These are phyloP conservation scores for Pseudogymnoascus sp. DNA, from an alignment of 2,329 filamentous ascomycete species.

Conservation along the genomic window DNA sequence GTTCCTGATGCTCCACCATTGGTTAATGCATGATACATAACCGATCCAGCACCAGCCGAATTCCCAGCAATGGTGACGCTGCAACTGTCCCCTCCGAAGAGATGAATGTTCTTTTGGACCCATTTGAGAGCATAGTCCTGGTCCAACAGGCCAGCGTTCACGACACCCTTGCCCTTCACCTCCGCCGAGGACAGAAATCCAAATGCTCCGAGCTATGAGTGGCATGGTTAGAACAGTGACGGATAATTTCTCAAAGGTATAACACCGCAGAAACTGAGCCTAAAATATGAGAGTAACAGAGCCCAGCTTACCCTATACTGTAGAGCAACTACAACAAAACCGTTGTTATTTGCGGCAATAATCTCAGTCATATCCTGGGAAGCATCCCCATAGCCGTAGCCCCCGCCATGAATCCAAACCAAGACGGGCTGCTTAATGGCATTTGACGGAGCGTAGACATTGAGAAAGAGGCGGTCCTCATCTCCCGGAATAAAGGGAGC, in stretches of 20 bases:
- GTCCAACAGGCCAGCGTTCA: constrained; percentile 47
- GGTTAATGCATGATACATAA: constrained; percentile 36
- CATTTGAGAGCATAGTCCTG: constrained; percentile 44
- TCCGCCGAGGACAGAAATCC: constrained; percentile 40
- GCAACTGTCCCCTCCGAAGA: constrained; percentile 43
- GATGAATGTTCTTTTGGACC: constrained; percentile 41
- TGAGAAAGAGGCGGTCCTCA: constrained; percentile 29
- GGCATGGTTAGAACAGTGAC: neutral
- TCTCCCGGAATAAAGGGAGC: constrained; percentile 12
- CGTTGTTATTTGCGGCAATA: constrained; percentile 38
- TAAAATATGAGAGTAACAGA: neutral
- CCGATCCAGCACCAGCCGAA: constrained; percentile 43
- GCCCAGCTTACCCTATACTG: constrained; percentile 34
- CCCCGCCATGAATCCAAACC: constrained; percentile 23
- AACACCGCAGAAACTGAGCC: neutral
- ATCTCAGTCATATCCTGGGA: constrained; percentile 21
- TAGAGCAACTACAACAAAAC: constrained; percentile 39
- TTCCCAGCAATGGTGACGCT: constrained; percentile 47
- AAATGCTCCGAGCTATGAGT: constrained; percentile 32
- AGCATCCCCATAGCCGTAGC: constrained; percentile 6
- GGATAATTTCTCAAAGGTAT: neutral
- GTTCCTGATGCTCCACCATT: constrained; percentile 9
- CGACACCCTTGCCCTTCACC: constrained; percentile 30
- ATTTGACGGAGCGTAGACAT: constrained; percentile 22
- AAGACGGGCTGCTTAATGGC: constrained; percentile 21